These are phyloP conservation scores for Camelina sativa DNA, from an alignment of 345 rosid genomes.

Conservation along the genomic window DNA sequence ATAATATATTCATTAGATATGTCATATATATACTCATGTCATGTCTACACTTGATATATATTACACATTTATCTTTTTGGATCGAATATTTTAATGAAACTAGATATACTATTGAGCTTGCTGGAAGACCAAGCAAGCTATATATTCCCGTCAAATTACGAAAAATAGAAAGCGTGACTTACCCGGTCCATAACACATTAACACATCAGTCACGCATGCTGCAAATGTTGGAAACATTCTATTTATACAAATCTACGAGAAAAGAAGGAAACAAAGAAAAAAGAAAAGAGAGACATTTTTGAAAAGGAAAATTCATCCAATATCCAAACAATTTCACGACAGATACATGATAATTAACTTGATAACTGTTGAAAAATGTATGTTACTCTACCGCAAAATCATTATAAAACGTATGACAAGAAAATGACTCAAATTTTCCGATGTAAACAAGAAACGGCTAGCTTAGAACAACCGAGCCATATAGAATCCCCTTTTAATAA, in stretches of 20 bases:
- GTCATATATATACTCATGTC: not conserved
- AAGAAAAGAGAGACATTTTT: not conserved
- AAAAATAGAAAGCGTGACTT: constrained; percentile 17
- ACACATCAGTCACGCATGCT: constrained; percentile 9
- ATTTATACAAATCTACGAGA: not conserved
- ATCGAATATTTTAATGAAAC: constrained; percentile 16
- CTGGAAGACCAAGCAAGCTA: not conserved
- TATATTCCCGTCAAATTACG: not conserved
- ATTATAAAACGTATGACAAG: not conserved
- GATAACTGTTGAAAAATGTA: not conserved
- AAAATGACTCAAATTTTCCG: not conserved
- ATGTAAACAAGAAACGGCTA: not conserved
- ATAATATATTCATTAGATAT: constrained; percentile 3
- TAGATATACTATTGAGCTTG: not conserved
- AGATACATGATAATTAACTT: not conserved
- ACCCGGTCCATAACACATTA: not conserved
- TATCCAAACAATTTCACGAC: not conserved
- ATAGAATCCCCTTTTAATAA: too few species aligned
- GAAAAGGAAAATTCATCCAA: not conserved
- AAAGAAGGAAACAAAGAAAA: too few species aligned
- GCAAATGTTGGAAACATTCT: constrained; percentile 3
- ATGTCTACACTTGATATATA: not conserved
- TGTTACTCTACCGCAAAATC: not conserved
- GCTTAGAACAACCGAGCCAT: not conserved
- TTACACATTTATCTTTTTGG: not conserved